Conservation (phyloP, 306 rosid species). For the Pterocarpus santalinus region DNA sequence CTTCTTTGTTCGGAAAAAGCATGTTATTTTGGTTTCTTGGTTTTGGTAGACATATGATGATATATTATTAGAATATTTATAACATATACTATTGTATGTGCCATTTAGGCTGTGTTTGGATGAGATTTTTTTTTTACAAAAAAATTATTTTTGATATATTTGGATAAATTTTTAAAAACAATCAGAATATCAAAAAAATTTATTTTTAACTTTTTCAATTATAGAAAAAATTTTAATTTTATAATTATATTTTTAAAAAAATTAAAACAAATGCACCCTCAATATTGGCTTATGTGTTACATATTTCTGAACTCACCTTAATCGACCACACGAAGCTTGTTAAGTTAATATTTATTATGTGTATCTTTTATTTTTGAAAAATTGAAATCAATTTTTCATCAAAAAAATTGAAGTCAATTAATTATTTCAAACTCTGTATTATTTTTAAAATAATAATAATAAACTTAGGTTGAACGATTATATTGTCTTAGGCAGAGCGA, state of each 20-base stretch:
- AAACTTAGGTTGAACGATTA: too few relatives aligned
- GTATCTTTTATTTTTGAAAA: background rate
- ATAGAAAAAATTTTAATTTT: too few relatives aligned
- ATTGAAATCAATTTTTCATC: background rate
- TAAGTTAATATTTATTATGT: background rate
- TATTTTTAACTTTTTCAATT: too few relatives aligned
- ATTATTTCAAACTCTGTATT: too few relatives aligned
- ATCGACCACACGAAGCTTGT: background rate
- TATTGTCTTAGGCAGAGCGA: too few relatives aligned
- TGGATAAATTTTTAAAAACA: too few relatives aligned
- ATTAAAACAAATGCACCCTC: too few relatives aligned
- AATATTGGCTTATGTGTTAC: background rate
- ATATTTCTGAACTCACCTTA: background rate
- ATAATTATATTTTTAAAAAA: too few relatives aligned
- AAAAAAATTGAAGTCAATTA: background rate
- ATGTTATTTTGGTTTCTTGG: background rate
- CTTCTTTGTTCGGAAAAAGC: background rate
- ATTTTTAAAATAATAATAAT: too few relatives aligned
- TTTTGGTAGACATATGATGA: background rate
- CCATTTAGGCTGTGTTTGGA: background rate
- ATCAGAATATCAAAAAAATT: too few relatives aligned
- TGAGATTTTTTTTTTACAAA: too few relatives aligned
- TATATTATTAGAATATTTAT: background rate
- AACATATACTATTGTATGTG: background rate
- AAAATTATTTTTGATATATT: too few relatives aligned